Evolutionary conservation across 2,329 filamentous ascomycete genomes (phyloP).

Genomic region (Trichoderma pleuroti): DNA sequence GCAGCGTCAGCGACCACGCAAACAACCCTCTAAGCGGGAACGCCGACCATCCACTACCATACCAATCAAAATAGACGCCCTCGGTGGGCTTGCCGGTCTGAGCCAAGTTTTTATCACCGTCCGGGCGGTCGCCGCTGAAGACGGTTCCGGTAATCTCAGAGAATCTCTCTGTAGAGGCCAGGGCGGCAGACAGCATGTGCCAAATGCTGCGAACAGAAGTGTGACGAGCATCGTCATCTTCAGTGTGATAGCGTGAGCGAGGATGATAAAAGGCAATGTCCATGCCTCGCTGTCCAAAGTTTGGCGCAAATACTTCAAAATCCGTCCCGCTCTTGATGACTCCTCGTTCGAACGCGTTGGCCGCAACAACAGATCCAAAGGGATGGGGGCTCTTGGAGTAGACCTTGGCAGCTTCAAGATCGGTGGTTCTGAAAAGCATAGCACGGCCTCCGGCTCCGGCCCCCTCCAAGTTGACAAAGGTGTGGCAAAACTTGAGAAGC

Average conservation of each 20-base stretch:
- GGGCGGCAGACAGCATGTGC: constrained; percentile 89
- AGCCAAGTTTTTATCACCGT: constrained; percentile 57
- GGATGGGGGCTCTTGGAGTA: constrained; percentile 71
- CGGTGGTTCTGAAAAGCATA: constrained; percentile 81
- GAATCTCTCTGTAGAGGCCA: constrained; percentile 70
- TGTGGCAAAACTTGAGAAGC: constrained; percentile 73
- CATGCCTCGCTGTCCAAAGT: constrained; percentile 77
- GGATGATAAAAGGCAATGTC: constrained; percentile 91
- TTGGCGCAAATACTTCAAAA: constrained; percentile 75
- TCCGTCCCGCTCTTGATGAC: constrained; percentile 84
- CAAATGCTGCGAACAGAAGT: constrained; percentile 70
- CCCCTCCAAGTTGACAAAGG: constrained; percentile 92
- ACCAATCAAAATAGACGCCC: constrained; percentile 92
- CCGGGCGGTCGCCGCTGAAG: constrained; percentile 59
- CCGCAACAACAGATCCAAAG: constrained; percentile 77
- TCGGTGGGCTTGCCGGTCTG: constrained; percentile 63
- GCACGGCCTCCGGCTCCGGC: constrained; percentile 88
- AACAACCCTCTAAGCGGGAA: constrained; percentile 81
- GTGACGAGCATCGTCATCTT: constrained; percentile 80
- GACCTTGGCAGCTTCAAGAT: constrained; percentile 77
- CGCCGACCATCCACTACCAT: constrained; percentile 74
- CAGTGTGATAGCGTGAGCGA: constrained; percentile 82
- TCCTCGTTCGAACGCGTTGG: constrained; percentile 77
- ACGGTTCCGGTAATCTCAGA: constrained; percentile 63
- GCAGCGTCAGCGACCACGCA: constrained; percentile 77